Base-by-base conservation (phyloP, 257 asterid genomes). In the Osmanthus fragrans region DNA sequence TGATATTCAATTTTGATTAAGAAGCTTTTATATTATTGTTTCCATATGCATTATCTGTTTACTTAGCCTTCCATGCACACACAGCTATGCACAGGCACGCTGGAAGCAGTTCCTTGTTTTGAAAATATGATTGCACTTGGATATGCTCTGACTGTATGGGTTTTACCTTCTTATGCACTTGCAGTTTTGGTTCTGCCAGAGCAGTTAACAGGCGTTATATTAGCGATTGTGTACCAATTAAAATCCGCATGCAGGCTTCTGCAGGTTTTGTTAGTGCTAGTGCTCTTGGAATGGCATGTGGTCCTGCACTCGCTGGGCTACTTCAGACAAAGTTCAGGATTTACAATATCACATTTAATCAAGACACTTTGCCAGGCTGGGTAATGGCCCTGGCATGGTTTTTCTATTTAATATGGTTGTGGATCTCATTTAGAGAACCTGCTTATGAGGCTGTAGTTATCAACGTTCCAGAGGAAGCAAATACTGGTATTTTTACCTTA, bases 211-310 rank as follows among this genome's bases (percentile, higher is more conserved):
- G 98, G 60, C 93, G 97, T 70, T 93, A 96, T 83, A 93, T 96
- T 79, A 96, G 99, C 60, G 99, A 93, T 80, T 92, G 99, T 63
- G 99, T 96, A 74, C 99, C 99, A 32, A 91, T 92, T 64, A 96
- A 88, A 83, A 87, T 85, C 82, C 92, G 98, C 36, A 89, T 96
- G 99, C 93, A 93, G 81, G 98, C 99, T 56, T 96, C 98, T n/a
- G 99, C 98, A 33, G 99, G 92, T 78, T 96, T 96, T 80, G 99
- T 96, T 82, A 96, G 98, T 87, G 99, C 98, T 58, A 93, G 98
- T 77, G 99, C 99, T 77, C 90, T 96, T 80, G 99, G 99, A 87
- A 93, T 96, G 99, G 99, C 99, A 34, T 90, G 97, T 85, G 99
- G 97, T 30, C 99, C 99, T 32, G 99, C 99, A 79, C 87, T 96